Conservation (phyloP, 495 filamentous ascomycete genomes). For the Echria macrotheca region DNA sequence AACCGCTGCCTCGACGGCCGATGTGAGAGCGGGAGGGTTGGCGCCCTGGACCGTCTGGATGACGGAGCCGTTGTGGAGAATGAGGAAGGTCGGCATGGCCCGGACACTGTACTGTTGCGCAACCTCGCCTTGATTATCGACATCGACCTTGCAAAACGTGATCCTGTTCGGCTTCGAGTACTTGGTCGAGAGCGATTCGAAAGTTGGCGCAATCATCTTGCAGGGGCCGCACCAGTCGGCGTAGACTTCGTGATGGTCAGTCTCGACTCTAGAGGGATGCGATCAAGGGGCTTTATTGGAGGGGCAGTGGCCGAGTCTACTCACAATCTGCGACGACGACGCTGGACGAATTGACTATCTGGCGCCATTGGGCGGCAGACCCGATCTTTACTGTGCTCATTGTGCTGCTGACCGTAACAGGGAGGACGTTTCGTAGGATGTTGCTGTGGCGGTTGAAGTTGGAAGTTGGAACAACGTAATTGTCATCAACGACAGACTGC, state of each 20-base stretch:
- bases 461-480: not conserved
- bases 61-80: conserved; percentile 71
- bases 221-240: conserved; percentile 69
- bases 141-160: conserved; percentile 58
- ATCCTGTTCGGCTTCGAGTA: conserved; percentile 50
- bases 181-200: conserved; percentile 51
- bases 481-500: not conserved
- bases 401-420: not conserved
- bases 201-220: conserved; percentile 63
- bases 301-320: conserved; percentile 16
- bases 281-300: too few species aligned
- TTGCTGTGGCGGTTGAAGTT: not conserved
- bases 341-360: conserved; percentile 34
- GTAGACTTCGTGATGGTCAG: conserved; percentile 41
- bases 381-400: conserved; percentile 32
- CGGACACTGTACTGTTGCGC: conserved; percentile 48
- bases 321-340: conserved; percentile 46
- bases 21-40: conserved; percentile 64
- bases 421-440: not conserved
- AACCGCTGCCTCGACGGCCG: conserved; percentile 71
- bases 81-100: conserved; percentile 82
- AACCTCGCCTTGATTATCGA: conserved; percentile 52
- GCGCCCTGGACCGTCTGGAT: conserved; percentile 74
- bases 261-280: conserved; percentile 1
- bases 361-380: conserved; percentile 41